These are phyloP conservation scores for Globisporangium emineosum DNA, from an alignment of 352 stramenopile species.

Conservation along the genomic window DNA sequence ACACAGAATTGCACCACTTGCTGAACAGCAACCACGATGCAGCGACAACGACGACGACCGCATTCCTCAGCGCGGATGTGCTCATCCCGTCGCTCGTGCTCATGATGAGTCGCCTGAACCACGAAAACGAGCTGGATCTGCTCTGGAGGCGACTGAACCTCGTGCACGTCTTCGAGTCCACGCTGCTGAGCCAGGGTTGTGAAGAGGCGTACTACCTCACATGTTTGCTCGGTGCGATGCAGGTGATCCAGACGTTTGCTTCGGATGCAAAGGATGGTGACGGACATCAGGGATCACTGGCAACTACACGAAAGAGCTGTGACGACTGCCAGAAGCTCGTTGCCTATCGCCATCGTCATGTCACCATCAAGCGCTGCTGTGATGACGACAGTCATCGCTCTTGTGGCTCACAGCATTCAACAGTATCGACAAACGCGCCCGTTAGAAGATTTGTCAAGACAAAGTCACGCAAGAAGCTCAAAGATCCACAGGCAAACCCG, in stretches of 20 bases:
- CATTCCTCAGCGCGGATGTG: constrained; percentile 30
- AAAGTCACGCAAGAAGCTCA: not conserved
- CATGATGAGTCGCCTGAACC: constrained; percentile 24
- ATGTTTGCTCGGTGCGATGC: constrained; percentile 26
- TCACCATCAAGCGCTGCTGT: not conserved
- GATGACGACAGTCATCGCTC: not conserved
- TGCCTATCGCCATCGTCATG: not conserved
- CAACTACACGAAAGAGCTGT: constrained; percentile 2
- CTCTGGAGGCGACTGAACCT: constrained; percentile 24
- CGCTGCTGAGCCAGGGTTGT: constrained; percentile 19
- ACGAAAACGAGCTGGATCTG: constrained; percentile 15
- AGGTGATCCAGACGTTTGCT: constrained; percentile 20
- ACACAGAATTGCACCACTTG: constrained; percentile 21
- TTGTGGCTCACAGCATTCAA: not conserved
- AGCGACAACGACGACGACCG: not conserved
- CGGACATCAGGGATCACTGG: not conserved
- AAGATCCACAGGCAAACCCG: not conserved
- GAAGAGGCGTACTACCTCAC: constrained; percentile 38
- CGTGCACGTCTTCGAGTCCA: constrained; percentile 22
- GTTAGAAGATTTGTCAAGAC: not conserved
- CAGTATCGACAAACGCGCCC: not conserved
- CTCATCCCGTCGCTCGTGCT: constrained; percentile 31
- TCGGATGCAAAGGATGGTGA: not conserved
- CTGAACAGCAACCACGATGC: constrained; percentile 5
- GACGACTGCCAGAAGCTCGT: not conserved